Evolutionary conservation across 106 monocot species (phyloP).

Genomic region (Hemerocallis citrina): DNA sequence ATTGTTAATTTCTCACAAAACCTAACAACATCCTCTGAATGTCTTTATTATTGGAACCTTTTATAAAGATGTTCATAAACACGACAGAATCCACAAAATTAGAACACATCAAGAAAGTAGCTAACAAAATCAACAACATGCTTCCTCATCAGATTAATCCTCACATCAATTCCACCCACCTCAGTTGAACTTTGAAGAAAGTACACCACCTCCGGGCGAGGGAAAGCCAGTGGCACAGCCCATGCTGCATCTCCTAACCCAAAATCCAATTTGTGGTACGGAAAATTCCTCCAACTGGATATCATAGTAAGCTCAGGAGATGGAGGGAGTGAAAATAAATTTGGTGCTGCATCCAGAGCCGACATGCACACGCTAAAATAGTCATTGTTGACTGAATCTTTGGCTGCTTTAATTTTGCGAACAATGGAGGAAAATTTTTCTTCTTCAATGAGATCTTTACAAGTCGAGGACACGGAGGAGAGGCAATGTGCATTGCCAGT

Average conservation of each 20-base stretch:
- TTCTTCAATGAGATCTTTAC: slow-evolving; percentile 7
- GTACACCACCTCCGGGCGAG: slow-evolving; percentile 26
- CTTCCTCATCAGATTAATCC: slow-evolving; percentile 27
- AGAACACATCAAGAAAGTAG: slow-evolving; percentile 15
- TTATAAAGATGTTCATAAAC: no score
- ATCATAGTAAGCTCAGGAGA: slow-evolving; percentile 35
- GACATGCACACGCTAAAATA: slow-evolving; percentile 29
- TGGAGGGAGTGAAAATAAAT: slow-evolving; percentile 11
- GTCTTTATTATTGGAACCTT: no score
- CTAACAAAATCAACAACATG: slow-evolving; percentile 8
- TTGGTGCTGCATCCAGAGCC: slow-evolving; percentile 25
- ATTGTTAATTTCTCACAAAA: no score
- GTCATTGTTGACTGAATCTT: slow-evolving; percentile 12
- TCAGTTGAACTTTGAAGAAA: slow-evolving; percentile 39
- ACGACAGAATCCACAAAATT: no score
- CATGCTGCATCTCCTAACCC: slow-evolving; percentile 12
- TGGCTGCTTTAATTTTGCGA: slow-evolving; percentile 26
- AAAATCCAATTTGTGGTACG: slow-evolving; percentile 32
- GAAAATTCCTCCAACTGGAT: slow-evolving; percentile 38
- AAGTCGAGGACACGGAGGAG: slow-evolving; percentile 30
- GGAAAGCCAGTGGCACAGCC: slow-evolving; percentile 22
- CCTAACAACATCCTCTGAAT: no score
- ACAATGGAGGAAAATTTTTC: slow-evolving; percentile 16
- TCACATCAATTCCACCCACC: slow-evolving; percentile 27
- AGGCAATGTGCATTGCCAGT: slow-evolving; percentile 40